phyloP scores from a whole-genome alignment of 352 stramenopile species.

The Phytophthora cryptogea region DNA sequence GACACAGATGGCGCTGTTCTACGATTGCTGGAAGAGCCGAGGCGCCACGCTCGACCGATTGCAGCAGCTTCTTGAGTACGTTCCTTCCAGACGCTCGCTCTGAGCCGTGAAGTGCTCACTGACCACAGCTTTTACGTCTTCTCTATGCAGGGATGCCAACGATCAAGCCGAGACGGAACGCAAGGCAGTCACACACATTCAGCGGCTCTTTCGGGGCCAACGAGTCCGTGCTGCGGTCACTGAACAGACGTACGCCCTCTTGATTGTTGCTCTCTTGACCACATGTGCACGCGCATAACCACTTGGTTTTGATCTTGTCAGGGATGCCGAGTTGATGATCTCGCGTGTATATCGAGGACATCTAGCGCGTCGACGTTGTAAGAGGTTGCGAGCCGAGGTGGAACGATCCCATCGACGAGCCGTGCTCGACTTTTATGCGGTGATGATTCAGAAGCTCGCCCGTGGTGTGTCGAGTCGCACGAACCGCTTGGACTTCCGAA shows the following conservation, averaged over 20 bases:
- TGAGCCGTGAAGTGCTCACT: constrained; percentile 1
- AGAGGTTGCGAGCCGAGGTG: constrained; percentile 21
- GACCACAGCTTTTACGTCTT: constrained; percentile 4
- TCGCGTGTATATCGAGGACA: constrained; percentile 64
- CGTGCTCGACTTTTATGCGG: constrained; percentile 52
- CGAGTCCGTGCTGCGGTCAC: constrained; percentile 49
- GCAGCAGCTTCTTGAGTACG: constrained; percentile 55
- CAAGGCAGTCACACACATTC: constrained; percentile 55
- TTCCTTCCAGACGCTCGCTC: constrained; percentile 2
- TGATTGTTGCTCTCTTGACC: constrained; percentile 3
- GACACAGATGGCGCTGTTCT: constrained; percentile 60
- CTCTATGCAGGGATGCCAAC: constrained; percentile 47
- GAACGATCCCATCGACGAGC: constrained; percentile 28
- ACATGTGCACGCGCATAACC: background rate
- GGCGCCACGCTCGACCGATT: constrained; percentile 49
- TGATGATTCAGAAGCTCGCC: constrained; percentile 59
- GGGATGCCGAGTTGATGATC: constrained; percentile 56
- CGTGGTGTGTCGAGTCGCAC: constrained; percentile 54
- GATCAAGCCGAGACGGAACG: constrained; percentile 43
- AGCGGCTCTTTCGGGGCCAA: constrained; percentile 65
- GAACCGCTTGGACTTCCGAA: constrained; percentile 57
- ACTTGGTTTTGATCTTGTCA: constrained; percentile 23
- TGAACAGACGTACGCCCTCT: constrained; percentile 32
- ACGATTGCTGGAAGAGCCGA: constrained; percentile 63
- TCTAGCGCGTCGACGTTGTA: constrained; percentile 43